Percentiles rank a stretch among this genome's conserved stretches.
phyloP scores from a whole-genome alignment of 495 filamentous ascomycete genomes.

The Hypoxylon intermedium region DNA sequence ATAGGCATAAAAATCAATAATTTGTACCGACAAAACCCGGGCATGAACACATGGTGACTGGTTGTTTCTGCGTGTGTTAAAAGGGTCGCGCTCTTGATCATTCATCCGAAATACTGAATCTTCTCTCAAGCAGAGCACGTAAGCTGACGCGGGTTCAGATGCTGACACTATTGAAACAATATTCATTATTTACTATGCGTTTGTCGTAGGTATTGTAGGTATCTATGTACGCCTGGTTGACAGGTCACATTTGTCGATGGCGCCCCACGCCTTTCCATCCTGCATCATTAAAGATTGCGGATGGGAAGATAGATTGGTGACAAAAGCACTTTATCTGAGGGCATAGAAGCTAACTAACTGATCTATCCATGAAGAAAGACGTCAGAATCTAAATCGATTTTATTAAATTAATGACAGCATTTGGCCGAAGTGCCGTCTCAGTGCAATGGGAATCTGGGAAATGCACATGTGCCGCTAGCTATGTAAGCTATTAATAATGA shows the following conservation, averaged over 20 bases:
- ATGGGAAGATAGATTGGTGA: too few relatives aligned
- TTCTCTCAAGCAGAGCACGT: conserved; percentile 4
- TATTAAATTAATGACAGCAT: neutral
- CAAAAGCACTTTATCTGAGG: too few relatives aligned
- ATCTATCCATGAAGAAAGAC: too few relatives aligned
- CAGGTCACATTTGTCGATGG: too few relatives aligned
- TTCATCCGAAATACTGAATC: neutral
- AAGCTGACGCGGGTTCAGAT: conserved; percentile 11
- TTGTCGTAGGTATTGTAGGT: too few relatives aligned
- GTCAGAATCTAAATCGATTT: neutral
- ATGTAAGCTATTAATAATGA: conserved; percentile 5
- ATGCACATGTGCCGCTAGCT: neutral
- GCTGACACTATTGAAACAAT: neutral
- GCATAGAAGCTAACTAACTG: too few relatives aligned
- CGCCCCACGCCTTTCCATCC: too few relatives aligned
- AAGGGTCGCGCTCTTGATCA: too few relatives aligned
- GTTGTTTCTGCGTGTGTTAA: too few relatives aligned
- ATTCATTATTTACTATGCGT: neutral
- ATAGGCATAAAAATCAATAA: neutral
- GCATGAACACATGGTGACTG: neutral
- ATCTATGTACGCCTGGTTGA: too few relatives aligned
- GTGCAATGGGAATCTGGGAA: conserved; percentile 24
- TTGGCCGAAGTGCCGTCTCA: conserved; percentile 13
- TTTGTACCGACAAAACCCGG: conserved; percentile 1
- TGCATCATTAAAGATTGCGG: too few relatives aligned